Percentiles rank a stretch among this genome's conserved stretches.
phyloP scores from a whole-genome alignment of 768 basidiomycete genomes.

The Mycena vitilis region DNA sequence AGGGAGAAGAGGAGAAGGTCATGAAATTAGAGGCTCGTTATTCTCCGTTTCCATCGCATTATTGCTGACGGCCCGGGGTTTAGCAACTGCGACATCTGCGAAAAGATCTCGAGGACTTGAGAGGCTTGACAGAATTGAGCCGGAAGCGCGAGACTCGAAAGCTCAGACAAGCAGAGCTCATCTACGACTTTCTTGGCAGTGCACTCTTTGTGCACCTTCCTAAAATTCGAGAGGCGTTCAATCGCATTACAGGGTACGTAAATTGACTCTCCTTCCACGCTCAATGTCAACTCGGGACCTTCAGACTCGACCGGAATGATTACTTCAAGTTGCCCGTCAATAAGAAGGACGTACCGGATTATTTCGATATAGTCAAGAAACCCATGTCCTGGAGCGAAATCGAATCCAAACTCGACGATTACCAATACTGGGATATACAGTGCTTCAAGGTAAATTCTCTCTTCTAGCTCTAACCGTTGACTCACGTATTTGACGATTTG shows the following conservation, averaged over 20 bases:
- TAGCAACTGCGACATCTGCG: conserved; percentile 72
- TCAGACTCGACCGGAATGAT: conserved; percentile 77
- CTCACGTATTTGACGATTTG: conserved; percentile 9
- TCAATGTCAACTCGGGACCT: conserved; percentile 21
- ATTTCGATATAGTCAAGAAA: conserved; percentile 84
- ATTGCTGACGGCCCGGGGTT: conserved; percentile 8
- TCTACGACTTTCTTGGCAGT: conserved; percentile 73
- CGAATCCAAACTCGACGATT: conserved; percentile 81
- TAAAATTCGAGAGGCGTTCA: conserved; percentile 71
- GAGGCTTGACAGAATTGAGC: conserved; percentile 71
- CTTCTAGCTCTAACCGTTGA: background rate
- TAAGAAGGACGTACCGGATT: conserved; percentile 84
- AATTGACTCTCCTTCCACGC: background rate
- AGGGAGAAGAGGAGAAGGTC: conserved; percentile 86
- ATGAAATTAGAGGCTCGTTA: conserved; percentile 82
- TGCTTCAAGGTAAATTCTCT: conserved; percentile 66
- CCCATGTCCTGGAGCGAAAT: conserved; percentile 94
- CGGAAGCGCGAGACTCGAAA: conserved; percentile 88
- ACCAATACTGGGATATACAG: conserved; percentile 84
- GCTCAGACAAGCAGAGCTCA: conserved; percentile 70
- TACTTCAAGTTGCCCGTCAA: conserved; percentile 89
- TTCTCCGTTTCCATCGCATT: background rate
- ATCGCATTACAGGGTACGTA: conserved; percentile 76
- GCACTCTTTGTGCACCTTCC: conserved; percentile 77
- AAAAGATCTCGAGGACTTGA: conserved; percentile 81